Conservation (phyloP, 106 monocot species). For the Dendrobium nobile region DNA sequence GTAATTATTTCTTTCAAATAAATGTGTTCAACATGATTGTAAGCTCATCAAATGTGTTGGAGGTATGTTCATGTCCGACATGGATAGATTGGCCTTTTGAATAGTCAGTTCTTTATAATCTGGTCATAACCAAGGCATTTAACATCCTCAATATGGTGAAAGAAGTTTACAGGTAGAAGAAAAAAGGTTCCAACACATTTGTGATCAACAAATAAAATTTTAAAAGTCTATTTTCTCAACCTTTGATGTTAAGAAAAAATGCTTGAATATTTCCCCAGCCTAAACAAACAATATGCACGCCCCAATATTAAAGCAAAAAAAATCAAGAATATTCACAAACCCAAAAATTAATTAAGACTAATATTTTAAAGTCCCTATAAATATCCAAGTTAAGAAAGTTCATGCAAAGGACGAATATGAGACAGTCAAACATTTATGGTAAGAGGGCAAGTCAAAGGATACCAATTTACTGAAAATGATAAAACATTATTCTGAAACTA, state of each 20-base stretch:
- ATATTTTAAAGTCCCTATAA: not conserved
- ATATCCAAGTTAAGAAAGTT: not conserved
- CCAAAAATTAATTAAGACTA: not conserved
- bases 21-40: not conserved
- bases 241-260: not conserved
- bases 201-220: not conserved
- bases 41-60: too few species aligned
- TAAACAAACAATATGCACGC: not conserved
- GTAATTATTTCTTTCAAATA: not conserved
- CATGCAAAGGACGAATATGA: not conserved
- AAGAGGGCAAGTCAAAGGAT: not conserved
- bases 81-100: not conserved
- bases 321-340: not conserved
- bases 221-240: not conserved
- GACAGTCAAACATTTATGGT: not conserved
- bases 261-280: not conserved
- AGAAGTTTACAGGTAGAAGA: not conserved
- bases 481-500: not conserved
- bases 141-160: not conserved
- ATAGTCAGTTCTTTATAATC: not conserved
- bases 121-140: not conserved
- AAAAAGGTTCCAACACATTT: not conserved
- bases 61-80: not conserved
- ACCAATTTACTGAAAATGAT: not conserved
- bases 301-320: not conserved